Evolutionary conservation across 768 basidiomycete species (phyloP).

Genomic region (Dioszegia aurantiaca): DNA sequence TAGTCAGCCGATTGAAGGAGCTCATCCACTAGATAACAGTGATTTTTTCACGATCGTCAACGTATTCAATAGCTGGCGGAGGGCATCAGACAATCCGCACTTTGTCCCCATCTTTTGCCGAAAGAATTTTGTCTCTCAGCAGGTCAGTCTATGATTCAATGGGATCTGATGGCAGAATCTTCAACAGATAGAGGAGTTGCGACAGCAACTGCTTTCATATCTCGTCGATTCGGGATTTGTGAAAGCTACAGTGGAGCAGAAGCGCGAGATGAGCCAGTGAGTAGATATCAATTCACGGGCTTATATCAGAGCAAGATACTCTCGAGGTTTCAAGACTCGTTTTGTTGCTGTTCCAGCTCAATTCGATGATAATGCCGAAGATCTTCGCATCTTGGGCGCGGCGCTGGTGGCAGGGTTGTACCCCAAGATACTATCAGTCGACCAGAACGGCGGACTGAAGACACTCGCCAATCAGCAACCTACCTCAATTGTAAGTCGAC

Average conservation of each 20-base stretch:
- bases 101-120: slow-evolving; percentile 74
- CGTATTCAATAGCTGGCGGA: slow-evolving; percentile 82
- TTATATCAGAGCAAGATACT: slow-evolving; percentile 64
- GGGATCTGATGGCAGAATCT: slow-evolving; percentile 63
- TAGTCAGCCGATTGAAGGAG: background rate
- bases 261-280: slow-evolving; percentile 69
- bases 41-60: slow-evolving; percentile 93
- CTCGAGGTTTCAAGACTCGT: slow-evolving; percentile 64
- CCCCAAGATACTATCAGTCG: slow-evolving; percentile 80
- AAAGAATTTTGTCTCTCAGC: slow-evolving; percentile 75
- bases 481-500: slow-evolving; percentile 59
- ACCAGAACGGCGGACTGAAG: slow-evolving; percentile 64
- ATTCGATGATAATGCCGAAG: slow-evolving; percentile 64
- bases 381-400: slow-evolving; percentile 68
- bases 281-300: slow-evolving; percentile 20
- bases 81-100: slow-evolving; percentile 63
- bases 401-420: slow-evolving; percentile 82
- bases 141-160: slow-evolving; percentile 56
- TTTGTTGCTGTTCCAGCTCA: slow-evolving; percentile 73
- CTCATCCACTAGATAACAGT: slow-evolving; percentile 67
- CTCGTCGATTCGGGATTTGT: slow-evolving; percentile 86
- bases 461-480: slow-evolving; percentile 79
- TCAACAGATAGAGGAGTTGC: slow-evolving; percentile 91
- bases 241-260: slow-evolving; percentile 62
- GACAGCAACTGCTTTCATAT: slow-evolving; percentile 86